Evolutionary conservation across 192 early-diverging fungal genomes (phyloP).

Genomic region (Coemansia sp.): DNA sequence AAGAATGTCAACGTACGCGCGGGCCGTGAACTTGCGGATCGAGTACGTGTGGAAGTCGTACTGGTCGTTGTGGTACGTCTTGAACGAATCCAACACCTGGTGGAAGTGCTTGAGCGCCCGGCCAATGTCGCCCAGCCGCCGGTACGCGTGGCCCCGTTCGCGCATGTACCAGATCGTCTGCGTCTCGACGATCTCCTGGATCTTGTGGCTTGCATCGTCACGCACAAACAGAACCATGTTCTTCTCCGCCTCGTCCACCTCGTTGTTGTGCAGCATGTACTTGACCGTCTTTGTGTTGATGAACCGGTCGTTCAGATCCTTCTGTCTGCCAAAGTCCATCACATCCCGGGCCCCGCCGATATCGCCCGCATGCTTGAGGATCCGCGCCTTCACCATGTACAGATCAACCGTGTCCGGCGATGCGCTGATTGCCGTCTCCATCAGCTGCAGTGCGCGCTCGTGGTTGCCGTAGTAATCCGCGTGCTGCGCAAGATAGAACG

Average conservation of each 20-base stretch:
- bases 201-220: slow-evolving; percentile 62
- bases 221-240: slow-evolving; percentile 76
- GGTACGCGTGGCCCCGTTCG: slow-evolving; percentile 74
- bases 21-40: slow-evolving; percentile 84
- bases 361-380: slow-evolving; percentile 91
- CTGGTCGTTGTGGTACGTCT: slow-evolving; percentile 85
- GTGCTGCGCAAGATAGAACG: slow-evolving; percentile 89
- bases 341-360: slow-evolving; percentile 65
- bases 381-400: slow-evolving; percentile 89
- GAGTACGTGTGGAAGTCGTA: slow-evolving; percentile 96
- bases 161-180: slow-evolving; percentile 90
- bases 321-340: slow-evolving; percentile 83
- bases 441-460: slow-evolving; percentile 69
- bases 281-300: slow-evolving; percentile 93
- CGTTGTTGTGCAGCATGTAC: slow-evolving; percentile 85
- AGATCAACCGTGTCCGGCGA: slow-evolving; percentile 92
- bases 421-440: slow-evolving; percentile 80
- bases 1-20: slow-evolving; percentile 82
- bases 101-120: slow-evolving; percentile 88
- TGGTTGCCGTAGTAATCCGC: slow-evolving; percentile 74
- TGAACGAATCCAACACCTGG: slow-evolving; percentile 78
- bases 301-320: slow-evolving; percentile 93
- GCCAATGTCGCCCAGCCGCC: slow-evolving; percentile 68
- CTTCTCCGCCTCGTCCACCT: slow-evolving; percentile 82
- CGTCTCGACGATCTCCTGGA: slow-evolving; percentile 84